A percentile compares a stretch with the other conserved stretches of the same genome.
These are phyloP conservation scores for Cerioporus squamosus DNA, from an alignment of 1,284 basidiomycete species.

Conservation along the genomic window DNA sequence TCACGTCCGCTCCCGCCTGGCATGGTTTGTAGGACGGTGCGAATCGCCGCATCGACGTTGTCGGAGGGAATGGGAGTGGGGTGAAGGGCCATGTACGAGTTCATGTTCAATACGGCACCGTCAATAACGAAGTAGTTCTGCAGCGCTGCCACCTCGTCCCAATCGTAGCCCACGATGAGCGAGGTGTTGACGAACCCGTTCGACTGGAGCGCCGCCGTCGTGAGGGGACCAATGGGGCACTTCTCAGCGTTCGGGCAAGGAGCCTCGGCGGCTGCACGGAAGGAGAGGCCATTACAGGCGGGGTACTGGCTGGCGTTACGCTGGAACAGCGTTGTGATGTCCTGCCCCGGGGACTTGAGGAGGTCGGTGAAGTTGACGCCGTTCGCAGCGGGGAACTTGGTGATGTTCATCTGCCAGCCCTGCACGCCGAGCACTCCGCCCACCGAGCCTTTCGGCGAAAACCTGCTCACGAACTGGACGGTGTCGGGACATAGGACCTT, in stretches of 20 bases:
- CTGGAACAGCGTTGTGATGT: slow-evolving; percentile 87
- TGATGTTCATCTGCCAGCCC: slow-evolving; percentile 81
- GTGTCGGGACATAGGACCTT: slow-evolving; percentile 85
- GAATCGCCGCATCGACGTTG: slow-evolving; percentile 83
- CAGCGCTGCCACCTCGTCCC: slow-evolving; percentile 78
- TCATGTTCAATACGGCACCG: slow-evolving; percentile 93
- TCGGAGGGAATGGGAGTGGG: slow-evolving; percentile 73
- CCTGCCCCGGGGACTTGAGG: slow-evolving; percentile 68
- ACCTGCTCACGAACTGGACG: slow-evolving; percentile 59
- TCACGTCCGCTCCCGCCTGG: slow-evolving; percentile 76
- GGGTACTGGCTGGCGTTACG: slow-evolving; percentile 69
- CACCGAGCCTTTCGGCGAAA: slow-evolving; percentile 66
- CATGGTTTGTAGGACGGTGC: slow-evolving; percentile 65
- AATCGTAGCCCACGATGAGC: slow-evolving; percentile 82
- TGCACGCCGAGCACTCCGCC: slow-evolving; percentile 75
- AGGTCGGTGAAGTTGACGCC: slow-evolving; percentile 62
- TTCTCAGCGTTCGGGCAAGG: slow-evolving; percentile 65
- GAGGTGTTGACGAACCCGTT: slow-evolving; percentile 70
- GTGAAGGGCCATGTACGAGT: slow-evolving; percentile 83
- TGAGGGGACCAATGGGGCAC: slow-evolving; percentile 67
- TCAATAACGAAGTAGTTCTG: slow-evolving; percentile 87
- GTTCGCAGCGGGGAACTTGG: slow-evolving; percentile 55
- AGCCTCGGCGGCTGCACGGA: slow-evolving; percentile 73
- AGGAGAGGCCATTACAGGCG: slow-evolving; percentile 63
- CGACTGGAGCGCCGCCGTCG: slow-evolving; percentile 58